These are phyloP conservation scores for Boletus rubropictus DNA, from an alignment of 768 basidiomycete species.

Conservation along the genomic window DNA sequence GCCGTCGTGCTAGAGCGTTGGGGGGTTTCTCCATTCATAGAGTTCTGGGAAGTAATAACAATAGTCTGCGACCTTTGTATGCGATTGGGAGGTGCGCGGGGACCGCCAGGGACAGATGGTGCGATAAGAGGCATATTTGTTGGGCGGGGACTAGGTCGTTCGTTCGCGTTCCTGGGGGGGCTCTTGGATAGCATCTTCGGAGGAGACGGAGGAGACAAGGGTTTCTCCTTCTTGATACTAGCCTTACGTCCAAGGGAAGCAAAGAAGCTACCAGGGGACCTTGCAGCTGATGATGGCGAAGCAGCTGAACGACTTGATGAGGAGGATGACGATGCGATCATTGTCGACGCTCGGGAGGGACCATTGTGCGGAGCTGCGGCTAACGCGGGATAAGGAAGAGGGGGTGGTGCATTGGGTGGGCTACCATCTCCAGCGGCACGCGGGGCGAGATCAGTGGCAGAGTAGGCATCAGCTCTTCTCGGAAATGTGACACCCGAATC, in stretches of 20 bases:
- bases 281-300: constrained; percentile 37
- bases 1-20: constrained; percentile 31
- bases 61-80: constrained; percentile 65
- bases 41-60: constrained; percentile 35
- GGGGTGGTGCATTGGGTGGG: constrained; percentile 50
- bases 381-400: constrained; percentile 72
- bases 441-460: constrained; percentile 67
- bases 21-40: constrained; percentile 9
- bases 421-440: constrained; percentile 42
- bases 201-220: constrained; percentile 29
- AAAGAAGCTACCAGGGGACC: constrained; percentile 59
- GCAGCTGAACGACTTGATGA: constrained; percentile 44
- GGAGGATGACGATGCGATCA: constrained; percentile 37
- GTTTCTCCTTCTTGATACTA: constrained; percentile 43
- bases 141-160: constrained; percentile 27
- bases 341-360: constrained; percentile 28
- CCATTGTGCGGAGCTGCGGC: constrained; percentile 33
- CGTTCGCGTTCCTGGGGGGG: constrained; percentile 26
- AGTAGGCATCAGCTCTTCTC: constrained; percentile 68
- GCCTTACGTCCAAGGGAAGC: constrained; percentile 68
- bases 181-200: constrained; percentile 35
- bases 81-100: constrained; percentile 61
- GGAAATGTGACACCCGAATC: constrained; percentile 78
- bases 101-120: constrained; percentile 67
- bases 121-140: constrained; percentile 28